Base-by-base conservation (phyloP, 768 basidiomycete genomes). In the Pseudohyphozyma bogoriensis region DNA sequence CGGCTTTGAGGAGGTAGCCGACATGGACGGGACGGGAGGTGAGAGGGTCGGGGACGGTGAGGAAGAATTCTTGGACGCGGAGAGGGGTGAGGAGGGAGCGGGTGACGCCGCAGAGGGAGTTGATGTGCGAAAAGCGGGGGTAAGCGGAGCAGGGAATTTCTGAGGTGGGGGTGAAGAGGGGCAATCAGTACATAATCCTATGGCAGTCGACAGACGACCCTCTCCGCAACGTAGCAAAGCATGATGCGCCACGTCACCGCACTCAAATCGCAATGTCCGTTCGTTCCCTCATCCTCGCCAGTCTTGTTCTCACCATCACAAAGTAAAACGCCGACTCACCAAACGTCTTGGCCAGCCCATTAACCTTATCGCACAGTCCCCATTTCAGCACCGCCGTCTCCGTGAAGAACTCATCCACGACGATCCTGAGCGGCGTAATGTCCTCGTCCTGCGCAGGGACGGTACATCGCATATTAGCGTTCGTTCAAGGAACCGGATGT, bases 81-180 rank as follows among this genome's bases (percentile, higher is more conserved):
- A 51, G 50, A 10, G 60, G 51, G 1, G 55, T 33, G n/a, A 66
- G 31, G 16, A 51, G 24, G 20, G 58, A 28, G 0, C 45, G 36
- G 40, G 54, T 24, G 31, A 62, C 60, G 51, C 58, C 60, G 40
- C 45, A 59, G 28, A 62, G 45, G 53, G 56, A 22, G 60, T 66
- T 62, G 46, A 66, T 58, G 42, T 66, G 60, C 20, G 56, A 58
- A 24, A 66, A 66, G 15, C 65, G 60, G 1, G 65, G 65, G 47
- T 56, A 62, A 32, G 65, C 60, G 12, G 65, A 62, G 29, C 58
- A 62, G 36, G 65, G 65, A 26, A 66, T 66, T 24, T 66, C 65
- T 66, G 57, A 33, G 40, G 18, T 37, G 2, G 51, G 5, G 42
- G 20, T 22, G 12, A 6, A 39, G 37, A 39, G 37, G 20, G 37